Evolutionary conservation across 257 asterid genomes (phyloP), one percentile per base, ranked within the genome.

Genomic region (Lycium barbarum): DNA sequence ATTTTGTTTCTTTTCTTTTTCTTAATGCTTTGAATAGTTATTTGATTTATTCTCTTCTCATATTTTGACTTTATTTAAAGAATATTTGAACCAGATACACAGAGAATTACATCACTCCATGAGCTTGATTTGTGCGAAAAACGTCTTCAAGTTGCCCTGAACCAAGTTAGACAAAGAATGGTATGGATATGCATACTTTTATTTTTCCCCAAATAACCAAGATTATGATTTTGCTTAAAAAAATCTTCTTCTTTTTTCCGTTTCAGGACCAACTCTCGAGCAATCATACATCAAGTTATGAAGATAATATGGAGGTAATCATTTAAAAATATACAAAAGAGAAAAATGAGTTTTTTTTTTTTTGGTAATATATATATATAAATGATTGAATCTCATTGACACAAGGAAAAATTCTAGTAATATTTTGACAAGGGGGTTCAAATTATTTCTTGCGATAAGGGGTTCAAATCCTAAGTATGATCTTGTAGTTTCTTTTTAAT

Each of bases 81-180:
- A 76, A 76, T 76, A 76, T 76, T 76, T 76, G 82, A 76, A 76
- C 82, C 82, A 76, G 82, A 76, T 76, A 53, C 65, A 26, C 22
- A 53, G 0, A 76, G 62, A 53, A 53, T 76, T 76, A 51, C 82
- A 51, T 51, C 82, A 76, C 26, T 26, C 9, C 82, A 51, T 51
- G 82, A 76, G 9, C 82, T 76, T 26, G 82, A 76, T 76, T 76
- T 76, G 47, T 76, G 82, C 51, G 82, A 51, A 76, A 76, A 76
- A 51, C 82, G 82, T 51, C 82, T 76, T 76, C 82, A 51, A 14
- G 62, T 76, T 26, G 82, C 82, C 59, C 51, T 76, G 20, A 76
- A 14, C 15, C 82, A 76, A 76, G 82, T 76, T 51, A 76, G 82
- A 51, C 82, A 53, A 76, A 51, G 82, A 76, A 76, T 76, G 82